These are phyloP conservation scores for Trematosphaeria pertusa DNA, from an alignment of 2,329 filamentous ascomycete genomes.

Conservation along the genomic window DNA sequence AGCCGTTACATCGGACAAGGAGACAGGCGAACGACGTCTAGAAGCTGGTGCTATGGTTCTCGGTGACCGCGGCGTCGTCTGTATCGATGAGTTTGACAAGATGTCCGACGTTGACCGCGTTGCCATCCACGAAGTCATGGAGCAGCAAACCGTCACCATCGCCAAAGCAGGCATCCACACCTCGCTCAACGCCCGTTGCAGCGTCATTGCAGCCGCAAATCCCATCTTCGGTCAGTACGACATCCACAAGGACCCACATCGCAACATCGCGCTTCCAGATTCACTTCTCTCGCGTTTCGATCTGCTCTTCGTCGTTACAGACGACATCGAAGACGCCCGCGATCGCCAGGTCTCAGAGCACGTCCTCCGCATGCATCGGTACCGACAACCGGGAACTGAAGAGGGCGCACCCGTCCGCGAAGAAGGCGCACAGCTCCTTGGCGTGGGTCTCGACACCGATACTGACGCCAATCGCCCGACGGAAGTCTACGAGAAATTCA, in stretches of 20 bases:
- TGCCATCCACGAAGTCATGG: slow-evolving; percentile 99
- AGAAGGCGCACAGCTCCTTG: slow-evolving; percentile 80
- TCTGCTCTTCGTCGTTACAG: slow-evolving; percentile 94
- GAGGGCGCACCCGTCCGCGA: slow-evolving; percentile 95
- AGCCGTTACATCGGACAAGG: slow-evolving; percentile 94
- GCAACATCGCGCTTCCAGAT: slow-evolving; percentile 96
- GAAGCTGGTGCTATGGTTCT: slow-evolving; percentile 99
- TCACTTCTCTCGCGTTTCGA: slow-evolving; percentile 98
- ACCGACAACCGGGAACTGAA: slow-evolving; percentile 89
- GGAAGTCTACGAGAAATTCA: slow-evolving; percentile 95
- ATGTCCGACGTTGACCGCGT: slow-evolving; percentile 99
- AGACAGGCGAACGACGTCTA: slow-evolving; percentile 91
- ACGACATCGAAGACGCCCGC: slow-evolving; percentile 93
- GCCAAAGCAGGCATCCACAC: slow-evolving; percentile 99
- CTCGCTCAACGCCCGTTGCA: slow-evolving; percentile 93
- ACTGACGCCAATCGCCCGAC: slow-evolving; percentile 78
- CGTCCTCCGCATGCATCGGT: slow-evolving; percentile 95
- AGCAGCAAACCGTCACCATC: slow-evolving; percentile 98
- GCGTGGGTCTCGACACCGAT: slow-evolving; percentile 81
- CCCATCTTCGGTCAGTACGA: slow-evolving; percentile 99
- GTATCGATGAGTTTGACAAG: slow-evolving; percentile 99
- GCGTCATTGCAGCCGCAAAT: slow-evolving; percentile 94
- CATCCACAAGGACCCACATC: slow-evolving; percentile 96
- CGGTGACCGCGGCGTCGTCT: slow-evolving; percentile 94
- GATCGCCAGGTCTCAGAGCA: slow-evolving; percentile 95